Base-by-base conservation (phyloP, 2,329 filamentous ascomycete genomes). In the Monilinia vaccinii-corymbosi region DNA sequence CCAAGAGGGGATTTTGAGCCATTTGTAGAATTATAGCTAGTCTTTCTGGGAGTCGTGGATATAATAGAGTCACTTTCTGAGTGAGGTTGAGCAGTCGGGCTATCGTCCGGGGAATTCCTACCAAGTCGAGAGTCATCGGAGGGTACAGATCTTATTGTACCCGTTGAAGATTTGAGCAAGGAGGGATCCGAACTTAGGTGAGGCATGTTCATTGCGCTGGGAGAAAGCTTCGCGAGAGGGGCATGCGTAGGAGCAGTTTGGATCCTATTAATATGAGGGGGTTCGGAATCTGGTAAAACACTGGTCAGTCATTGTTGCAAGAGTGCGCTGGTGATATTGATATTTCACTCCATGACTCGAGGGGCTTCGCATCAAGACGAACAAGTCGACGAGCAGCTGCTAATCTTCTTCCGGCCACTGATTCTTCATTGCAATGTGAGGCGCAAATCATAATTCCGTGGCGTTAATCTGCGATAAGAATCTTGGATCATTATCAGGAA, bases 61-160 rank as follows among this genome's bases (percentile, higher is more conserved):
- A 48, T 40, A 14, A 44, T 32, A 5, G 58, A 53, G 36, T 69
- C 66, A 21, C 59, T 63, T 51, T 60, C 66, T 34, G 48, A 64
- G 23, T 56, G 53, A 11, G 56, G n/a, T 47, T 61, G 62, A 42
- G 60, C 44, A 11, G 25, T 23, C 23, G 52, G 38, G 23, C 28
- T 31, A 16, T 50, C 60, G 21, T 63, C 61, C n/a, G 58, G n/a
- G 11, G 56, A 53, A 40, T 32, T 56, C 13, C 64, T 61, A 50
- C 62, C 53, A 34, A 63, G 61, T 23, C 25, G 31, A 50, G 61
- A 52, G 28, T 63, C 56, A 44, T 69, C 68, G 21, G 64, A 56
- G 21, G 66, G 63, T n/a, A 71, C 70, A 23, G 69, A 67, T 61
- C 69, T 62, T 7, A 71, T 71, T 25, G 67, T 67, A 28, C 63